A percentile compares a stretch with the other conserved stretches of the same genome.
Evolutionary conservation across 345 rosid genomes (phyloP).

Genomic region (Raphanus sativus): DNA sequence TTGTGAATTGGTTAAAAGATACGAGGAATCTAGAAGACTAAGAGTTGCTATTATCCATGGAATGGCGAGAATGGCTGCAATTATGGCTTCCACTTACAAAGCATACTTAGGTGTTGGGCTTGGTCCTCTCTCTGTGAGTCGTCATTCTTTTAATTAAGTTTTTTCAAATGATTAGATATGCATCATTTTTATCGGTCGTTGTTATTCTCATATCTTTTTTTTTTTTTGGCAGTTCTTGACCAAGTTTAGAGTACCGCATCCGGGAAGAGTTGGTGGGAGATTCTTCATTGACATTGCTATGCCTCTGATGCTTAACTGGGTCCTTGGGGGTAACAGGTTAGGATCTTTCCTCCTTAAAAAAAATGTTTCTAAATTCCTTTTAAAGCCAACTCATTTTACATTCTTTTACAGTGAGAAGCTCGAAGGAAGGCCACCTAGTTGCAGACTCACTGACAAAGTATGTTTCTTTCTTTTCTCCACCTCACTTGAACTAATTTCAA

Average conservation of each 20-base stretch:
- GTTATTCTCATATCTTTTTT: conserved; percentile 2
- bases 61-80: conserved; percentile 94
- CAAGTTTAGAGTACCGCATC: conserved; percentile 82
- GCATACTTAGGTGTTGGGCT: conserved; percentile 96
- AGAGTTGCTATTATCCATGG: conserved; percentile 84
- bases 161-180: neutral
- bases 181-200: neutral
- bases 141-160: neutral
- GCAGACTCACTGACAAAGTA: conserved; percentile 90
- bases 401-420: conserved; percentile 64
- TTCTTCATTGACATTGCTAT: conserved; percentile 70
- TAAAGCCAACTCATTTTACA: neutral
- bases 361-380: neutral
- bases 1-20: conserved; percentile 41
- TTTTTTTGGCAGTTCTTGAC: conserved; percentile 66
- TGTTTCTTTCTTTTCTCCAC: neutral
- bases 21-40: conserved; percentile 70
- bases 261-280: conserved; percentile 87
- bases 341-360: conserved; percentile 25
- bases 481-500: neutral
- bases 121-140: conserved; percentile 81
- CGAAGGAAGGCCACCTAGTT: conserved; percentile 69
- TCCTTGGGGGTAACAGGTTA: conserved; percentile 91
- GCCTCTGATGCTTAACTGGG: conserved; percentile 91
- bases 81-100: conserved; percentile 94